phyloP scores from a whole-genome alignment of 1,139 yeast species.

The Debaryomyces udenii region DNA sequence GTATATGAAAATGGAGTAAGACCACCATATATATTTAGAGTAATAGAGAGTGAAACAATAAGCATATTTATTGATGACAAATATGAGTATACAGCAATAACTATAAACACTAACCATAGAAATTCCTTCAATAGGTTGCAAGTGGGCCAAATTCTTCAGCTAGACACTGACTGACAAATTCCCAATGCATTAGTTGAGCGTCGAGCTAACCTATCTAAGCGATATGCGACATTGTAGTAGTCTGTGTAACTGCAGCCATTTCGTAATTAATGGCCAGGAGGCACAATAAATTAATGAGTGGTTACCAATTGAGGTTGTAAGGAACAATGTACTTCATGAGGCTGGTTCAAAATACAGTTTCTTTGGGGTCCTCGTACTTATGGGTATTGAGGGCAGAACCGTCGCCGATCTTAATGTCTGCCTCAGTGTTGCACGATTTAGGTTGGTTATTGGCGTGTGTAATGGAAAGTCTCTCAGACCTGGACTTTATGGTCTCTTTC shows the following conservation, averaged over 20 bases:
- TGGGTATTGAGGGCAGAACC: slow-evolving; percentile 11
- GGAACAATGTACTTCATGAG: too few relatives aligned
- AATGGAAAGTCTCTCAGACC: slow-evolving; percentile 30
- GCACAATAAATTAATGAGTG: too few relatives aligned
- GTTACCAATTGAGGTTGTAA: too few relatives aligned
- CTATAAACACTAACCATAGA: slow-evolving; percentile 1
- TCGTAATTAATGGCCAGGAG: slow-evolving; percentile 1
- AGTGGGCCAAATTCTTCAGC: neutral
- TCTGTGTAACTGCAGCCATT: neutral
- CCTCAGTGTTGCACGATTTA: slow-evolving; percentile 21
- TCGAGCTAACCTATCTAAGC: too few relatives aligned
- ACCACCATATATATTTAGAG: too few relatives aligned
- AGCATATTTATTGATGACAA: slow-evolving; percentile 7
- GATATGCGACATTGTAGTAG: neutral
- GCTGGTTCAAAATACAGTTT: slow-evolving; percentile 5
- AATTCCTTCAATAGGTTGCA: slow-evolving; percentile 2
- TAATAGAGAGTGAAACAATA: slow-evolving; percentile 3
- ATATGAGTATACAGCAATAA: slow-evolving; percentile 1
- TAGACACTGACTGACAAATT: too few relatives aligned
- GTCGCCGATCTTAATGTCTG: neutral
- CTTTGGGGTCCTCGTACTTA: slow-evolving; percentile 10
- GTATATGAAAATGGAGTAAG: neutral
- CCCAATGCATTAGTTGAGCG: neutral
- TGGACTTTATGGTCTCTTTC: slow-evolving; percentile 36
- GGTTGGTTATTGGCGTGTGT: slow-evolving; percentile 13